Conservation (phyloP, 345 rosid genomes). For the Laguncularia racemosa region DNA sequence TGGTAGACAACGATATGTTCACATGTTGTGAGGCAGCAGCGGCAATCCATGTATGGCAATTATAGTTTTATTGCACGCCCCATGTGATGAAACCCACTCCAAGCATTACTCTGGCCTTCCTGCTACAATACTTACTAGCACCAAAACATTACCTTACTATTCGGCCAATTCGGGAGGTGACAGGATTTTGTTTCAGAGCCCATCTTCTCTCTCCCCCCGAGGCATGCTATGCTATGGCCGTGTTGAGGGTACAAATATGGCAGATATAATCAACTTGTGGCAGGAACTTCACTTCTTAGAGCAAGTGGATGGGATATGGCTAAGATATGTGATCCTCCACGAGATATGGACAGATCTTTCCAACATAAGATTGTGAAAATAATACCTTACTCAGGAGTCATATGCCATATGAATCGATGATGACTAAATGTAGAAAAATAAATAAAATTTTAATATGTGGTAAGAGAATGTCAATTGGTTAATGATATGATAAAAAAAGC, state of each 20-base stretch:
- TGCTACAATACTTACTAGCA: conserved; percentile 8
- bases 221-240: background rate
- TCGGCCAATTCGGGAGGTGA: conserved; percentile 21
- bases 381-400: too few relatives aligned
- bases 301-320: conserved; percentile 13
- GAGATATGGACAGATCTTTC: conserved; percentile 4
- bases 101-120: conserved; percentile 7
- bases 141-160: conserved; percentile 12
- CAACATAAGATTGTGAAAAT: too few relatives aligned
- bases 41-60: conserved; percentile 4
- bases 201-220: conserved; percentile 1
- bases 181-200: conserved; percentile 14
- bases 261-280: conserved; percentile 8
- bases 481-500: too few relatives aligned
- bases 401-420: too few relatives aligned
- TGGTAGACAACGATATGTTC: conserved; percentile 10
- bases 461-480: too few relatives aligned
- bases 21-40: conserved; percentile 29
- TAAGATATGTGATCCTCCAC: conserved; percentile 1
- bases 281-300: conserved; percentile 3
- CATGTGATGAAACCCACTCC: conserved; percentile 27
- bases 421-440: too few relatives aligned
- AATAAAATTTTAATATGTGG: too few relatives aligned
- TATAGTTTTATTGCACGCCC: conserved; percentile 9
- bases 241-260: background rate